These are phyloP conservation scores for Coemansia sp. DNA, from an alignment of 192 early-diverging fungal genomes.

Conservation along the genomic window DNA sequence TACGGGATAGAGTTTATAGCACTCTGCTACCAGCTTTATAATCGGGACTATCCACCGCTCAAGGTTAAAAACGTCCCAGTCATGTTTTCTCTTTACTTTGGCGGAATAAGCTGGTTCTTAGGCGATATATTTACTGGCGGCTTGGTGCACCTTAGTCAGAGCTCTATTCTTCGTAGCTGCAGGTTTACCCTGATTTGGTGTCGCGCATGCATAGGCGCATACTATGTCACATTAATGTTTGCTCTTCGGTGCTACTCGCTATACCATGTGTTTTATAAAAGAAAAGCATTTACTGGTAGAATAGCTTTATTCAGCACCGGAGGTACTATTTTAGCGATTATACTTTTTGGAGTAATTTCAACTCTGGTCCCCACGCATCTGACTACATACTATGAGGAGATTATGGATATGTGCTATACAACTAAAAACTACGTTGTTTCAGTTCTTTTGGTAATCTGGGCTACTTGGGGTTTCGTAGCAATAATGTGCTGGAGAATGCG, in stretches of 20 bases:
- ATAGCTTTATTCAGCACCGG: slow-evolving; percentile 8
- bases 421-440: slow-evolving; percentile 15
- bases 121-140: slow-evolving; percentile 51
- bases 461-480: slow-evolving; percentile 25
- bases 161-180: slow-evolving; percentile 29
- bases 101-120: slow-evolving; percentile 26
- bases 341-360: slow-evolving; percentile 35
- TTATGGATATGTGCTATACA: slow-evolving; percentile 36
- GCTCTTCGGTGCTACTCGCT: slow-evolving; percentile 43
- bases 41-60: slow-evolving; percentile 46
- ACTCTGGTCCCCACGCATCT: slow-evolving; percentile 23
- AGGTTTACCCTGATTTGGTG: slow-evolving; percentile 39
- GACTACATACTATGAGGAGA: slow-evolving; percentile 34
- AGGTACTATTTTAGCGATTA: slow-evolving; percentile 12
- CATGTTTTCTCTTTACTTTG: slow-evolving; percentile 46
- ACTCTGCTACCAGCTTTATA: slow-evolving; percentile 33
- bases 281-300: slow-evolving; percentile 31
- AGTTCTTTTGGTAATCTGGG: slow-evolving; percentile 28
- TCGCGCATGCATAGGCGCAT: slow-evolving; percentile 36
- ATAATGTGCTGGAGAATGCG: slow-evolving; percentile 44
- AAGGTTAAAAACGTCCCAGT: slow-evolving; percentile 43
- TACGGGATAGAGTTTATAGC: slow-evolving; percentile 43
- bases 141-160: slow-evolving; percentile 29
- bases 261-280: slow-evolving; percentile 40
- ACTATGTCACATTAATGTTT: slow-evolving; percentile 33